phyloP scores from a whole-genome alignment of 345 rosid species.

The Citropsis articulata region DNA sequence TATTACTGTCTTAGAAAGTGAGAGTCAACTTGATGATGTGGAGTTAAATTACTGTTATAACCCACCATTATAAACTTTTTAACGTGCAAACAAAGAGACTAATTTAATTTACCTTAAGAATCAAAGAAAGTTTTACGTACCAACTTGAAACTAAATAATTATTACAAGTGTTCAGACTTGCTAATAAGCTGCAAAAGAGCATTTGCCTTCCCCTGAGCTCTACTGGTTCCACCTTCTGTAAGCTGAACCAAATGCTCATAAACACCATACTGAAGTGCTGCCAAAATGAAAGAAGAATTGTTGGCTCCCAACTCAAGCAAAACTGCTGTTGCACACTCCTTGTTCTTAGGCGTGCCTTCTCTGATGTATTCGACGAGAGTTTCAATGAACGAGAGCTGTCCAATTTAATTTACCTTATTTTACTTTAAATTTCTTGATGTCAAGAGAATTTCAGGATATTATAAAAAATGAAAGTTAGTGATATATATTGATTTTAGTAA shows the following conservation, averaged over 20 bases:
- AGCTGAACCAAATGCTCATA: slow-evolving; percentile 61
- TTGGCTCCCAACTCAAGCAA: slow-evolving; percentile 58
- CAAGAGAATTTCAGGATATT: no score
- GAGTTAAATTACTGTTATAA: no score
- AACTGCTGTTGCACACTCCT: slow-evolving; percentile 69
- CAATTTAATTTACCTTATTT: no score
- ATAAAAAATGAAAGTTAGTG: no score
- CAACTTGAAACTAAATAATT: not conserved
- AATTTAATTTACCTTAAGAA: no score
- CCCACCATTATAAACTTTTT: no score
- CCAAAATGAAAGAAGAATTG: slow-evolving; percentile 56
- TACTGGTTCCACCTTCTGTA: slow-evolving; percentile 49
- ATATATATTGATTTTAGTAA: no score
- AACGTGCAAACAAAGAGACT: no score
- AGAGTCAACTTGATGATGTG: no score
- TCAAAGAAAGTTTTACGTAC: not conserved
- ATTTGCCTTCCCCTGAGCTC: slow-evolving; percentile 82
- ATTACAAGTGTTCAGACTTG: slow-evolving; percentile 57
- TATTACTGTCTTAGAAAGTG: no score
- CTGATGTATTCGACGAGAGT: slow-evolving; percentile 60
- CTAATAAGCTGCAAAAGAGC: slow-evolving; percentile 64
- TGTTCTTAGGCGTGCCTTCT: slow-evolving; percentile 65
- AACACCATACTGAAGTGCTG: slow-evolving; percentile 72
- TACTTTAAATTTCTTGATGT: no score
- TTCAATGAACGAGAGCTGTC: slow-evolving; percentile 54